These are phyloP conservation scores for Ajuga reptans DNA, from an alignment of 305 asterid genomes.

Conservation along the genomic window DNA sequence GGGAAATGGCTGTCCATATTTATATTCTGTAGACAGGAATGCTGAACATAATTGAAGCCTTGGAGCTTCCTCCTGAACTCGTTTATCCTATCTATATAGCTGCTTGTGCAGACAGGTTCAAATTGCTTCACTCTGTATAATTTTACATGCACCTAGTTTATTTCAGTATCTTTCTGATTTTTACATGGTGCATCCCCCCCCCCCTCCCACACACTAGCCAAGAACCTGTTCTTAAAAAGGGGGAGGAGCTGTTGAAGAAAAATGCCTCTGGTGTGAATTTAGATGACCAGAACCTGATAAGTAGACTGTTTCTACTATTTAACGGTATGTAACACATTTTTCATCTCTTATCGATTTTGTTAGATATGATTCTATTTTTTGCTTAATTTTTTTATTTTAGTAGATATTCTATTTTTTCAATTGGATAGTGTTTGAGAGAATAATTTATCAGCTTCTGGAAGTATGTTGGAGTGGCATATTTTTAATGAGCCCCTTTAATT, in stretches of 20 bases:
- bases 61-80: slow-evolving; percentile 73
- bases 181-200: slow-evolving; percentile 8
- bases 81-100: slow-evolving; percentile 75
- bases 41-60: slow-evolving; percentile 60
- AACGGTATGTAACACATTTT: slow-evolving; percentile 49
- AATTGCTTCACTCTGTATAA: slow-evolving; percentile 12
- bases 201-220: slow-evolving; percentile 37
- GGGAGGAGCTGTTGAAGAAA: slow-evolving; percentile 89
- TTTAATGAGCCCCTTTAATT: neutral
- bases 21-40: slow-evolving; percentile 62
- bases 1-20: slow-evolving; percentile 25
- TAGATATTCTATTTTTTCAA: slow-evolving; percentile 7
- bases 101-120: slow-evolving; percentile 81
- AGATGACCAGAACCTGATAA: slow-evolving; percentile 68
- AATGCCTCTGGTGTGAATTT: slow-evolving; percentile 68
- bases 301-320: slow-evolving; percentile 60
- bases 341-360: slow-evolving; percentile 7
- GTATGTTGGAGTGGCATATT: slow-evolving; percentile 11
- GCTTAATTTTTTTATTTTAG: neutral
- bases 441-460: slow-evolving; percentile 13
- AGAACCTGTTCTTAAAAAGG: slow-evolving; percentile 70
- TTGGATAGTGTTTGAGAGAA: slow-evolving; percentile 6
- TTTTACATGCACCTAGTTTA: slow-evolving; percentile 4
- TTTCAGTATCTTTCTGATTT: neutral
- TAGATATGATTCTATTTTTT: slow-evolving; percentile 15